phyloP scores from a whole-genome alignment of 192 early-diverging fungal genomes.

The Phycomyces nitens region DNA sequence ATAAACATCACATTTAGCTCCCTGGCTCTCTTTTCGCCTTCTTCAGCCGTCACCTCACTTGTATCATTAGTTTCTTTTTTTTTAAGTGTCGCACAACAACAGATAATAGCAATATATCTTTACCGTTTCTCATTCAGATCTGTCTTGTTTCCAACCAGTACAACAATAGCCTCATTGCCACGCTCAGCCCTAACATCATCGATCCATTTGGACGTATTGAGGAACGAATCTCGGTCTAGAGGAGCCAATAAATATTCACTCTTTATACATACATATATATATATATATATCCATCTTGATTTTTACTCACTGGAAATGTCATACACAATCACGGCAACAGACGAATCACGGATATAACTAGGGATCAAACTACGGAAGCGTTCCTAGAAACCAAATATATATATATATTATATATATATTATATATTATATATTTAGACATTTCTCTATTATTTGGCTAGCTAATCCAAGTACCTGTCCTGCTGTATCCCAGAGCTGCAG shows the following conservation, averaged over 20 bases:
- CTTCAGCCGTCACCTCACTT: conserved; percentile 93
- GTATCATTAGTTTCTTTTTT: too few relatives aligned
- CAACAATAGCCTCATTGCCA: conserved; percentile 97
- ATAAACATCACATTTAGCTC: conserved; percentile 99
- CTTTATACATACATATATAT: conserved; percentile 53
- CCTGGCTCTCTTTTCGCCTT: conserved; percentile 96
- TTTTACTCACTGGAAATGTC: conserved; percentile 85
- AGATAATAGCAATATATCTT: not conserved
- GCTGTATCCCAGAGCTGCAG: conserved; percentile 99
- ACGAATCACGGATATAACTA: conserved; percentile 97
- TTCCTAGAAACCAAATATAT: conserved; percentile 63
- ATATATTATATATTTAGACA: not conserved
- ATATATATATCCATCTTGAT: not conserved
- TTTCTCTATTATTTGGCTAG: not conserved
- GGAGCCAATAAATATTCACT: not conserved
- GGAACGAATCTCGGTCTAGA: conserved; percentile 91
- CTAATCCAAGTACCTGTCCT: conserved; percentile 62
- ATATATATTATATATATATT: too few relatives aligned
- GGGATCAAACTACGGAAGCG: conserved; percentile 96
- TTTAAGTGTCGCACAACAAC: too few relatives aligned
- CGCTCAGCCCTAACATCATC: conserved; percentile 98
- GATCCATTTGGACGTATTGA: conserved; percentile 97
- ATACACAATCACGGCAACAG: conserved; percentile 95
- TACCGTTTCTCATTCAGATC: conserved; percentile 93
- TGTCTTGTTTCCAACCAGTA: conserved; percentile 99